Evolutionary conservation across 495 filamentous ascomycete species (phyloP).

Genomic region (Venustampulla echinocandica): DNA sequence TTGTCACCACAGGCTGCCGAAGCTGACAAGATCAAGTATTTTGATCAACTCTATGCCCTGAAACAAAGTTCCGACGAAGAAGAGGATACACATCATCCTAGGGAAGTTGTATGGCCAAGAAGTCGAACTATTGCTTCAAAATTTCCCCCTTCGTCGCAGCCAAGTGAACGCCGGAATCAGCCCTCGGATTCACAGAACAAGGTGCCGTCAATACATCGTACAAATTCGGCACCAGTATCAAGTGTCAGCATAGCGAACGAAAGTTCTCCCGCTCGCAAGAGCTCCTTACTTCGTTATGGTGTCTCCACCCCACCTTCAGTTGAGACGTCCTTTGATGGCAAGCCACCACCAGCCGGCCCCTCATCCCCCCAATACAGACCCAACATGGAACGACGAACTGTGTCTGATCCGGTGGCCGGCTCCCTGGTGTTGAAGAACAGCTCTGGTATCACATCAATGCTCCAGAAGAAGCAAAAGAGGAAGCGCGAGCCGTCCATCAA

Average conservation of each 20-base stretch:
- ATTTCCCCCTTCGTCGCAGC: neutral
- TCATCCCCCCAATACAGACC: neutral
- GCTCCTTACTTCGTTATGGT: conserved; percentile 12
- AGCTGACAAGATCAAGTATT: conserved; percentile 28
- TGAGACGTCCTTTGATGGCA: conserved; percentile 6
- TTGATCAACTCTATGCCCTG: conserved; percentile 37
- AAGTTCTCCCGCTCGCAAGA: conserved; percentile 4
- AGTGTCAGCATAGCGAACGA: conserved; percentile 9
- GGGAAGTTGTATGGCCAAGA: neutral
- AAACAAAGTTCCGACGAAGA: conserved; percentile 34
- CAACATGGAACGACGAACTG: conserved; percentile 9
- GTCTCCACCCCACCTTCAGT: conserved; percentile 1
- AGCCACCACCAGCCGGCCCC: neutral
- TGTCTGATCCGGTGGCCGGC: conserved; percentile 19
- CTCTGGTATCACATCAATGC: conserved; percentile 14
- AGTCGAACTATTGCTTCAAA: neutral
- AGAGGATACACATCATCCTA: conserved; percentile 18
- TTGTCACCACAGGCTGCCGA: neutral
- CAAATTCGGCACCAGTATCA: conserved; percentile 11
- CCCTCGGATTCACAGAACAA: conserved; percentile 1
- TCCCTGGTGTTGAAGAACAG: conserved; percentile 10
- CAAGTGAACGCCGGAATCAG: neutral
- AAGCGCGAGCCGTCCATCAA: conserved; percentile 35
- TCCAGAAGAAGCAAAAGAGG: conserved; percentile 34
- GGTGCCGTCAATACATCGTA: conserved; percentile 12